These are phyloP conservation scores for Solanum rostratum DNA, from an alignment of 257 asterid species.

Conservation along the genomic window DNA sequence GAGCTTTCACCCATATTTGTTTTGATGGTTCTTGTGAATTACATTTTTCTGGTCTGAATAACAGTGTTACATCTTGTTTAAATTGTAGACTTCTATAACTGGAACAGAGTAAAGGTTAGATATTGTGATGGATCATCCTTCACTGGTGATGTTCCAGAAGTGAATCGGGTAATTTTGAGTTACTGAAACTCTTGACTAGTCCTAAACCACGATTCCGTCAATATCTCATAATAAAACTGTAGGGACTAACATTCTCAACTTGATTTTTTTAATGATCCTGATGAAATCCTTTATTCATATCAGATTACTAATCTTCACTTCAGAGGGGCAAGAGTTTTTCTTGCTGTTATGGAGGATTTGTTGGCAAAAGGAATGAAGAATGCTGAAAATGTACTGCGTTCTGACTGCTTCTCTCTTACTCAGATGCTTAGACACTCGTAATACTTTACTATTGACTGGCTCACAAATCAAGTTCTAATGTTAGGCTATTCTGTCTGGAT, in stretches of 20 bases:
- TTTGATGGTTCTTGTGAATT: not conserved
- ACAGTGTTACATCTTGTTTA: not conserved
- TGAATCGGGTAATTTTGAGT: constrained; percentile 38
- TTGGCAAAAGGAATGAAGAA: constrained; percentile 35
- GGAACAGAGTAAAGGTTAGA: constrained; percentile 76
- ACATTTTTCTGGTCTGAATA: not conserved
- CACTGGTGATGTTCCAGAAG: constrained; percentile 77
- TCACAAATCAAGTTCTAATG: constrained; percentile 1
- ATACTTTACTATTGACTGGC: not conserved
- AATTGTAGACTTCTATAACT: constrained; percentile 56
- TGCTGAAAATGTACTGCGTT: constrained; percentile 26
- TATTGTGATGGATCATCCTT: constrained; percentile 90
- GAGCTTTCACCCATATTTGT: not conserved
- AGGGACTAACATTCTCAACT: not conserved
- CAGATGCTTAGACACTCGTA: not conserved
- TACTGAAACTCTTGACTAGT: not conserved
- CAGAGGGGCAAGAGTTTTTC: constrained; percentile 30
- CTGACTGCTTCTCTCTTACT: not conserved
- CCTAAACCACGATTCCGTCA: not conserved
- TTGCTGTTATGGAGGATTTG: constrained; percentile 32
- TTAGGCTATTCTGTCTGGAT: constrained; percentile 86
- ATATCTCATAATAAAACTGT: not conserved
- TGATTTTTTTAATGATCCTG: not conserved
- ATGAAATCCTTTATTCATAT: not conserved
- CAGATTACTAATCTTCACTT: constrained; percentile 34